phyloP scores from a whole-genome alignment of 768 basidiomycete genomes.

The Cystobasidium tubakii region DNA sequence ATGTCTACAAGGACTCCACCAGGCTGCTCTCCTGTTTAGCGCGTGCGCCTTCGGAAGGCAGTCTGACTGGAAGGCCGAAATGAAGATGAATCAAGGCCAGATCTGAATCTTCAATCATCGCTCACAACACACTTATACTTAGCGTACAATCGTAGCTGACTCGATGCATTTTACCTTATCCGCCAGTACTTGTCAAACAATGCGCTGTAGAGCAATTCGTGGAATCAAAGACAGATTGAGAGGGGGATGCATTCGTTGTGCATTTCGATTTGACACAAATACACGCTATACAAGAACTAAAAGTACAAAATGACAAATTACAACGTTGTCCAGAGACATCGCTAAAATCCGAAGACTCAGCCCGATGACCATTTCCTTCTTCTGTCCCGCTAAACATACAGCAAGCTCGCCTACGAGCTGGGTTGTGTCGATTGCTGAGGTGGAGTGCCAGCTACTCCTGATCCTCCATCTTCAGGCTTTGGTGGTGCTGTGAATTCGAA shows the following conservation, averaged over 20 bases:
- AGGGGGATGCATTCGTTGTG: neutral
- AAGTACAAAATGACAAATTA: neutral
- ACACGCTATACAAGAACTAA: no score
- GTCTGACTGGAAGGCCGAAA: neutral
- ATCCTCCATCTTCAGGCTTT: neutral
- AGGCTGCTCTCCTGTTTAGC: neutral
- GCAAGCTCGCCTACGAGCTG: neutral
- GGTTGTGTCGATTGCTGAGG: neutral
- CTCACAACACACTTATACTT: neutral
- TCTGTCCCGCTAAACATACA: no score
- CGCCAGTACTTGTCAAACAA: no score
- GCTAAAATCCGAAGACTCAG: no score
- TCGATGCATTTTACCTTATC: no score
- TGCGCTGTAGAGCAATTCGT: no score
- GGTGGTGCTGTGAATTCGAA: neutral
- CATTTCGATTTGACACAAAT: neutral
- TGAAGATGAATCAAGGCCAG: slow-evolving; percentile 7
- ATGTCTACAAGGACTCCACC: neutral
- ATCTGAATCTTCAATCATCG: neutral
- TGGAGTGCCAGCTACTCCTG: neutral
- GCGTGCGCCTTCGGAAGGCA: neutral
- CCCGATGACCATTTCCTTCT: no score
- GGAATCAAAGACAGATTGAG: neutral
- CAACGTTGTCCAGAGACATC: neutral
- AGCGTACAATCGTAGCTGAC: neutral